Evolutionary conservation across 1,284 basidiomycete species (phyloP), one percentile per base, ranked within the genome.

Genomic region (Hemileia vastatrix): DNA sequence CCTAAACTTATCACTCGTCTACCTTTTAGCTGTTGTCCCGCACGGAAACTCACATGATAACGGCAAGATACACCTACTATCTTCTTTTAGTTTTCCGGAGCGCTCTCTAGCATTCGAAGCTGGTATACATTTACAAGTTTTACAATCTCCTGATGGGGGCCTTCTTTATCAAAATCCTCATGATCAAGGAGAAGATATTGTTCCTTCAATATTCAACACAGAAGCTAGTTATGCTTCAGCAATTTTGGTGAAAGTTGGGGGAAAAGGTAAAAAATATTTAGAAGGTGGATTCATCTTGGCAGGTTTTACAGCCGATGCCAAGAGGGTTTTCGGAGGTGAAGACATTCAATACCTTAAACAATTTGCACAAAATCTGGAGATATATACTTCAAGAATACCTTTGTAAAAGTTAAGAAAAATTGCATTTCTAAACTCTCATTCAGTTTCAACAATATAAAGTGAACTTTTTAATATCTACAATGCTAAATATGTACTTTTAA

Each of bases 51-150:
- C 60, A 15, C 18, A 24, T 3, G 32, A 50, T 19, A 36, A 50
- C 19, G 60, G 60, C 15, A 23, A n/a, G n/a, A 61, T 40, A 9
- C 31, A 33, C 2, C 49, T 73, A 36, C 61, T 73, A 27, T 67
- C 72, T 4, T 57, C 68, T 13, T 64, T 62, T 52, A 68, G 68
- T 24, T 44, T 72, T 6, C 70, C 71, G 1, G 13, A 36, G 2
- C 69, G 67, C 6, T 53, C 65, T 6, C 72, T 69, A 8, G 58
- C 67, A 3, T 71, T 72, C 60, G 72, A 72, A 56, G 66, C 70
- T 8, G 65, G 65, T 2, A 61, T 73, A 27, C 72, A 73, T 43
- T 57, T 72, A 31, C 67, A 68, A 40, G 70, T 69, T 0, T 61
- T 73, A 3, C 63, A 66, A 27, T 61, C 68, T 8, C 66, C 70